Evolutionary conservation across 768 basidiomycete species (phyloP).

Genomic region (Panaeolus papilionaceus): DNA sequence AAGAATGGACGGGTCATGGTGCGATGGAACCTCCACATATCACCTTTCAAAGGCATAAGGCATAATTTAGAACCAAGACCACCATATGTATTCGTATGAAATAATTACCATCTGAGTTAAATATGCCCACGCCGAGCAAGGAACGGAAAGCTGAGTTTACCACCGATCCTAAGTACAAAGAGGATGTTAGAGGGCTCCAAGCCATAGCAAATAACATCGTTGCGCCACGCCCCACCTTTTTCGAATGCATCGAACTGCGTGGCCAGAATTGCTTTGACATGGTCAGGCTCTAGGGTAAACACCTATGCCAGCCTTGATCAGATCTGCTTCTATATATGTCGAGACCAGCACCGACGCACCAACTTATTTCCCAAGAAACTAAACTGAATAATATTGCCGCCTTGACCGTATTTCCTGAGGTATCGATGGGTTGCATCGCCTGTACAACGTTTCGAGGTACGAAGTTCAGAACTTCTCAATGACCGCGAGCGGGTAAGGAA

Average conservation of each 20-base stretch:
- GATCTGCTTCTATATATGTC: no score
- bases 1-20: constrained; percentile 77
- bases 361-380: constrained; percentile 14
- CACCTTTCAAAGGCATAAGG: constrained; percentile 41
- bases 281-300: constrained; percentile 26
- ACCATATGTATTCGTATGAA: no score
- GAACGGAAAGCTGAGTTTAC: constrained; percentile 35
- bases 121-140: constrained; percentile 62
- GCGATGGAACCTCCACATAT: constrained; percentile 79
- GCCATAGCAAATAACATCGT: not conserved
- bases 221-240: constrained; percentile 39
- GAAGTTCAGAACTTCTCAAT: no score
- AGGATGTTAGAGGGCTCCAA: constrained; percentile 4
- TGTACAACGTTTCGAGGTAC: constrained; percentile 15
- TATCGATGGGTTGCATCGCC: constrained; percentile 36
- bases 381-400: constrained; percentile 35
- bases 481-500: no score
- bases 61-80: no score
- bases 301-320: constrained; percentile 24
- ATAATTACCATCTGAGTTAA: constrained; percentile 59
- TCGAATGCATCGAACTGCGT: constrained; percentile 56
- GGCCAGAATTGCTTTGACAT: constrained; percentile 46
- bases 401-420: constrained; percentile 39
- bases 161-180: constrained; percentile 27
- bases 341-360: constrained; percentile 34